Evolutionary conservation across 192 early-diverging fungal species (phyloP), one percentile per base, ranked within the genome.

Genomic region (Coemansia sp.): DNA sequence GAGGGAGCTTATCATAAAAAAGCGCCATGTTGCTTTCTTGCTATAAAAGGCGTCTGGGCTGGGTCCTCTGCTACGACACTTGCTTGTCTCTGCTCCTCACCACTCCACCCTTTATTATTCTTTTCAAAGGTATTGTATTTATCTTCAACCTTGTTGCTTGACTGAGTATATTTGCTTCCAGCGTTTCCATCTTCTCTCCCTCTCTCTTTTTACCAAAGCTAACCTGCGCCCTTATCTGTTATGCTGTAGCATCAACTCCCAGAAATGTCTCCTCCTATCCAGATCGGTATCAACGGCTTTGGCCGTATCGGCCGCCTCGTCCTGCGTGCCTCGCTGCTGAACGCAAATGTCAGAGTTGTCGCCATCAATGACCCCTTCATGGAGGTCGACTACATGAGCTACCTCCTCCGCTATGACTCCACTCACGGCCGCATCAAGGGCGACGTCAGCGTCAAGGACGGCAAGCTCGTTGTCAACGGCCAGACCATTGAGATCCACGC

Each of bases 271-370:
- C 27, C 71, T 63, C 33, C 61, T 58, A 79, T 84, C 79, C 74
- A 83, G 69, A 57, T 87, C 75, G 89, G 89, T 77, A 90, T 90
- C 70, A 90, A 90, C 84, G 88, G 89, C 61, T 98, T 98, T 83
- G 97, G 97, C 76, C 96, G 97, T 85, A 99, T 99, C 72, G 97
- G 97, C 70, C 97, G 97, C 85, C 90, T 99, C 64, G 96, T 99
- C 40, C 87, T 99, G 77, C 93, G 96, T 77, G 90, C 95, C 58
- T 88, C 95, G 46, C 85, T 95, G 27, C 77, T 87, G 74, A 87
- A 92, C 83, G 47, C 71, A 39, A 76, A 88, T 46, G 86, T 95
- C 52, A 75, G 92, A 62, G 94, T 98, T 62, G 92, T 95, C 20
- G 91, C 92, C 65, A 88, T 99, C 88, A 98, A 98, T 86, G 97